Conservation (phyloP, 805 yeast species). For the Saturnispora hagleri region DNA sequence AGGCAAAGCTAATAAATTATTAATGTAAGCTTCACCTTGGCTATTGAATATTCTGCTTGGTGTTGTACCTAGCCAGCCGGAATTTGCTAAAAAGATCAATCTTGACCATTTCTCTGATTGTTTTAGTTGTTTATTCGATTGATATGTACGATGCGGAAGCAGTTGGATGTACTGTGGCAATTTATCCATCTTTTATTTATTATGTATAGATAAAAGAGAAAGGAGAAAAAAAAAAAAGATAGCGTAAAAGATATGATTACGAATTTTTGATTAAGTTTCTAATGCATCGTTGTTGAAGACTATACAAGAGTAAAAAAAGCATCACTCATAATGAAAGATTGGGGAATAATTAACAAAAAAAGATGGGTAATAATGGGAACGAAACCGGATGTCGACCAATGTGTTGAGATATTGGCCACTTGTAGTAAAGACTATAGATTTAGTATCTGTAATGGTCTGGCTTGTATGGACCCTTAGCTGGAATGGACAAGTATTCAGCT, state of each 20-base stretch:
- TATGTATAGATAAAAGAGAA: not conserved
- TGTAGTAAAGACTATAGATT: constrained; percentile 13
- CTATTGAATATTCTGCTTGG: constrained; percentile 5
- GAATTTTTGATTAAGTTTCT: not conserved
- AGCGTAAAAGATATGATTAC: not conserved
- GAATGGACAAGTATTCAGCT: constrained; percentile 90
- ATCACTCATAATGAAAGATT: not conserved
- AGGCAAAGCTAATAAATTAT: constrained; percentile 1
- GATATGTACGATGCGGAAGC: not conserved
- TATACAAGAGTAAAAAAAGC: constrained; percentile 1
- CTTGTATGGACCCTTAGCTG: constrained; percentile 94
- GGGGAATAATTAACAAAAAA: constrained; percentile 1
- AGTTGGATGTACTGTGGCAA: not conserved
- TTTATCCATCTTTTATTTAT: not conserved
- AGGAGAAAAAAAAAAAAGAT: not conserved
- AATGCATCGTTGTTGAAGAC: constrained; percentile 4
- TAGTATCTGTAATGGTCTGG: constrained; percentile 97
- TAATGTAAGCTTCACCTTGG: not conserved
- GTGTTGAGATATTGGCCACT: constrained; percentile 6
- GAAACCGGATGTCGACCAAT: not conserved
- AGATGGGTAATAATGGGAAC: not conserved
- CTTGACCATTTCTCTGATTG: not conserved
- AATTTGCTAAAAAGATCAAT: constrained; percentile 4
- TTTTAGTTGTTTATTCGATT: not conserved
- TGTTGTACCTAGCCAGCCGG: constrained; percentile 7